Evolutionary conservation across 495 filamentous ascomycete species (phyloP), one percentile per base, ranked within the genome.

Genomic region (Melanomma pulvis-pyrius): DNA sequence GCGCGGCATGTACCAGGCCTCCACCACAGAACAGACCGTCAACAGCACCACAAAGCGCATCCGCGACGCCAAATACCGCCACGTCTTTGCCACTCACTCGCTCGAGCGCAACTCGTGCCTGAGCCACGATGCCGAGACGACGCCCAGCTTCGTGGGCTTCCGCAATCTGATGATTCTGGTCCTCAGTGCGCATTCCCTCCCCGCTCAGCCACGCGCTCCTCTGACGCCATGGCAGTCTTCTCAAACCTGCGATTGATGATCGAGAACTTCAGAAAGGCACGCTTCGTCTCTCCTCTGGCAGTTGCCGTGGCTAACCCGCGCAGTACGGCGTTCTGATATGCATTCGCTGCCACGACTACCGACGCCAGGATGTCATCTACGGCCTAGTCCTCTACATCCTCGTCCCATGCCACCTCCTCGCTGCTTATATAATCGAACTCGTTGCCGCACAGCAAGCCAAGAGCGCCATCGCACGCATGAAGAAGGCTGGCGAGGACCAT

Each of bases 101-200:
- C 67, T 83, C 65, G 75, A 81, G 32, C 83, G 82, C 19, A 86
- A 89, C 46, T 96, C 94, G 21, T 92, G 90, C 68, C 82, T 98
- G 21, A 96, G 91, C 78, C 87, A 90, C 57, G 94, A 97, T 72
- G 80, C 91, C 0, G 79, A 84, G 46, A 79, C 77, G 9, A 78
- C 86, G 17, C 90, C 93, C 22, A 96, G 90, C 73, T 98, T 97
- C 74, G 75, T 96, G 46, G 94, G 94, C 0, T 98, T 98, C 71
- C 82, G 93, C 32, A 98, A 98, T 70, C 81, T 98, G 51, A 97
- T 97, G 93, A 91, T 96, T 13, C 87, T 98, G 65, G 91, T 96
- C 39, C 77, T 97, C 56, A 86, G 92, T 71, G 21, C 47, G 24
- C 15, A 57, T 34, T 34, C 56, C 51, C 47, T 36, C 13, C 19